Base-by-base conservation (phyloP, 2,329 filamentous ascomycete genomes). In the Rhexocercosporidium sp. region DNA sequence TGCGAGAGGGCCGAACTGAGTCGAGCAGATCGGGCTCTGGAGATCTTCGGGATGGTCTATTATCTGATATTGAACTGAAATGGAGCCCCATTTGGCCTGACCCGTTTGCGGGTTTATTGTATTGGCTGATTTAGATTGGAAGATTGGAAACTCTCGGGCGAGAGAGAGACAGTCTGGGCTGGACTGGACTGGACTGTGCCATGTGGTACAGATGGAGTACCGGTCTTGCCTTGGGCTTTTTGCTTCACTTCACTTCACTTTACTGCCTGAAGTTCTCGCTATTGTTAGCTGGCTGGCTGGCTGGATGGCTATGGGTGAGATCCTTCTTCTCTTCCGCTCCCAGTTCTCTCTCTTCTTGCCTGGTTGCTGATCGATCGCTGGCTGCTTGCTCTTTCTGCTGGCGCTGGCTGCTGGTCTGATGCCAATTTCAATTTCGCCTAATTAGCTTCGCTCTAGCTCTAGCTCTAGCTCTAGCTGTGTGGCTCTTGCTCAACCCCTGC, bases 361-460 rank as follows among this genome's bases (percentile, higher is more conserved):
- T 47, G 3, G 5, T n/a, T 9, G 34, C 12, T 37, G 34, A 37
- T 37, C 34, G 8, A 11, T 11, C 34, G 7, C 34, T 39, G 14
- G 7, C 34, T 39, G n/a, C n/a, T n/a, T 20, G 9, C n/a, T 25
- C 6, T 3, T 6, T 34, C 34, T 59, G 37, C 41, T 59, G 3
- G 27, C 37, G 54, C 54, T 57, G 27, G 2, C 47, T 51, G 47
- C 53, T 56, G 53, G 14, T 39, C n/a, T 37, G 31, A n/a, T 57
- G 8, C 37, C 41, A 60, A 60, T 46, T 47, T 60, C 57, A n/a
- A 60, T 60, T 60, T 60, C 57, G 37, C 39, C 57, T 46, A 60
- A 47, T 39, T 46, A 60, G 57, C 39, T 31, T 22, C 39, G 6
- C 18, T 9, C 56, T 44, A 47, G n/a, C 18, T 51, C 44, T 37